These are phyloP conservation scores for Xylaria sp. DNA, from an alignment of 2,329 filamentous ascomycete species.

Conservation along the genomic window DNA sequence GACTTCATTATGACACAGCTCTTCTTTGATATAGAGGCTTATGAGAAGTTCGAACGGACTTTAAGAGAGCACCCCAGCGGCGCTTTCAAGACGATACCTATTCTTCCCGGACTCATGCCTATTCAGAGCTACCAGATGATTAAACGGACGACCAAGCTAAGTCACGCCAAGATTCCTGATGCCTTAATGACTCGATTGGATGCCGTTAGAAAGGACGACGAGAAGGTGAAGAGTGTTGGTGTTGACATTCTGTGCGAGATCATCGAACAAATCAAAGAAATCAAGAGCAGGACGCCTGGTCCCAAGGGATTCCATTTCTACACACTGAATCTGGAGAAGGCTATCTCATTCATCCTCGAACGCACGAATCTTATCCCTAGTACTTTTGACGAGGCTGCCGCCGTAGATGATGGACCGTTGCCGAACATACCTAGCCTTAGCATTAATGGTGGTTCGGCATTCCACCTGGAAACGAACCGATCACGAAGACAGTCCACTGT, in stretches of 20 bases:
- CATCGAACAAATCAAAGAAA: constrained; percentile 67
- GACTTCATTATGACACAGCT: constrained; percentile 99
- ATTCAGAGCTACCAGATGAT: constrained; percentile 97
- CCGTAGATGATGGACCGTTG: constrained; percentile 42
- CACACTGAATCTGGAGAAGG: constrained; percentile 92
- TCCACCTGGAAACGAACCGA: constrained; percentile 31
- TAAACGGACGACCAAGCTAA: constrained; percentile 87
- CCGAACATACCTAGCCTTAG: constrained; percentile 42
- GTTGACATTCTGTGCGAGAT: constrained; percentile 82
- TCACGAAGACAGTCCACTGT: constrained; percentile 65
- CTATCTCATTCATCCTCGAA: constrained; percentile 88
- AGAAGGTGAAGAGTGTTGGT: constrained; percentile 72
- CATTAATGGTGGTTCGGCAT: constrained; percentile 44
- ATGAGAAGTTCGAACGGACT: constrained; percentile 69
- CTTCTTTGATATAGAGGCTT: constrained; percentile 86
- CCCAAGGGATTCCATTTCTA: constrained; percentile 93
- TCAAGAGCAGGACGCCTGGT: constrained; percentile 51
- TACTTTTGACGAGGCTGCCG: constrained; percentile 45
- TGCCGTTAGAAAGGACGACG: constrained; percentile 70
- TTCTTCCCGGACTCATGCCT: constrained; percentile 94
- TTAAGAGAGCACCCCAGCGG: constrained; percentile 78
- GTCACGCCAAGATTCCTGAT: constrained; percentile 75
- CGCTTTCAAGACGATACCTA: constrained; percentile 77
- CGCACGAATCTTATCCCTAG: constrained; percentile 68
- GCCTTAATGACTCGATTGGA: constrained; percentile 65